Percentiles rank a stretch among this genome's conserved stretches.
Evolutionary conservation across 2,329 filamentous ascomycete species (phyloP).

Genomic region (Neophaeococcomyces mojaviensis): DNA sequence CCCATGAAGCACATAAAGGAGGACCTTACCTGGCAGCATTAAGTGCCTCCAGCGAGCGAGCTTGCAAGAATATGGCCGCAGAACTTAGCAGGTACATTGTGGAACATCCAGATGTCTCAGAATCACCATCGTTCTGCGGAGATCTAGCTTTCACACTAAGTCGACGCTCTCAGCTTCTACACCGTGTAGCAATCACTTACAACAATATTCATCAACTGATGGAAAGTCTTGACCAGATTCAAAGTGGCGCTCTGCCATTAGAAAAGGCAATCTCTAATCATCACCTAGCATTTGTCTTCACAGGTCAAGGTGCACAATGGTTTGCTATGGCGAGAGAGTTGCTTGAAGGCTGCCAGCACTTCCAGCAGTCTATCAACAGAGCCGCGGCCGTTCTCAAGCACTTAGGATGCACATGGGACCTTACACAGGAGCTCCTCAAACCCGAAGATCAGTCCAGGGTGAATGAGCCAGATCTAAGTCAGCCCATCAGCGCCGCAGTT

Average conservation of each 20-base stretch:
- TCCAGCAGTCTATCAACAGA: conserved; percentile 2
- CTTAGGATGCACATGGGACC: conserved; percentile 25
- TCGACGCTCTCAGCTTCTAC: too few species aligned
- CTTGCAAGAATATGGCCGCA: too few species aligned
- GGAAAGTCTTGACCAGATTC: too few species aligned
- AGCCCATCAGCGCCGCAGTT: conserved; percentile 23
- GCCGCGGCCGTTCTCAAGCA: conserved; percentile 18
- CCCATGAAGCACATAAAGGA: too few species aligned
- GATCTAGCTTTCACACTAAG: neutral
- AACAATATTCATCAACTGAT: too few species aligned
- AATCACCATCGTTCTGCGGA: too few species aligned
- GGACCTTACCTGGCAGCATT: too few species aligned
- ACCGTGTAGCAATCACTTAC: too few species aligned
- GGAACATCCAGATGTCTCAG: too few species aligned
- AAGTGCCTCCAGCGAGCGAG: too few species aligned
- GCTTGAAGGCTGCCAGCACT: neutral
- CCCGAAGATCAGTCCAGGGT: conserved; percentile 12
- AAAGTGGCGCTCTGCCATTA: too few species aligned
- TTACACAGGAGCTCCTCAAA: conserved; percentile 22
- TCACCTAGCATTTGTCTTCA: conserved; percentile 9
- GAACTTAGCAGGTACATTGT: too few species aligned
- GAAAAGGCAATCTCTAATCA: neutral
- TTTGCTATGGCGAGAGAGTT: conserved; percentile 8
- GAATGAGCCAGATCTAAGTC: conserved; percentile 23
- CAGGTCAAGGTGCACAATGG: conserved; percentile 16